phyloP scores from a whole-genome alignment of 2,329 filamentous ascomycete species.

The Aspergillus neotritici region DNA sequence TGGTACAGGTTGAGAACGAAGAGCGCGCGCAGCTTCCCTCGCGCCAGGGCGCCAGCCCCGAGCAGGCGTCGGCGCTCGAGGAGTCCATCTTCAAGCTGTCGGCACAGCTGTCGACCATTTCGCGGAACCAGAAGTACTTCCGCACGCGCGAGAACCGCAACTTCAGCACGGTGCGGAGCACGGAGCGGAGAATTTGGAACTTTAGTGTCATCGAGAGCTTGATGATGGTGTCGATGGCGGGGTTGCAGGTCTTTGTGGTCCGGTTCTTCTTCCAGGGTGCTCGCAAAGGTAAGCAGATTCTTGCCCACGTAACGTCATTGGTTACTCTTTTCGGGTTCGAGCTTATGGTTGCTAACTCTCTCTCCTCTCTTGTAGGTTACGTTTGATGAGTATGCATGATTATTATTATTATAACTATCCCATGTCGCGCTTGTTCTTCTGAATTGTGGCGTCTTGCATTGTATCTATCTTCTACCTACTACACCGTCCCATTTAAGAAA shows the following conservation, averaged over 20 bases:
- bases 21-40: slow-evolving; percentile 72
- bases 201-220: slow-evolving; percentile 89
- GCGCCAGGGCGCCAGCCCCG: slow-evolving; percentile 79
- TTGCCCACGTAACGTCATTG: not conserved
- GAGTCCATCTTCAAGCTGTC: slow-evolving; percentile 95
- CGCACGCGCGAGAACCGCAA: slow-evolving; percentile 97
- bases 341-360: not conserved
- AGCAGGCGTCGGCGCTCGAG: slow-evolving; percentile 83
- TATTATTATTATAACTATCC: slow-evolving; percentile 16
- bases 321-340: no score
- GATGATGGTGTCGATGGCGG: slow-evolving; percentile 93
- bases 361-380: slow-evolving; percentile 22
- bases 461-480: no score
- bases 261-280: slow-evolving; percentile 96
- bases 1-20: slow-evolving; percentile 78
- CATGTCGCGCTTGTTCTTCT: not conserved
- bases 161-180: slow-evolving; percentile 95
- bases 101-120: slow-evolving; percentile 86
- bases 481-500: no score
- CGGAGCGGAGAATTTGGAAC: slow-evolving; percentile 92
- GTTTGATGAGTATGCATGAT: slow-evolving; percentile 32
- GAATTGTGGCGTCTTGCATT: not conserved
- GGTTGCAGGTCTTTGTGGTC: slow-evolving; percentile 92
- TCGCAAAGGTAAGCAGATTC: slow-evolving; percentile 52
- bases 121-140: slow-evolving; percentile 98